Percentiles rank a stretch among this genome's conserved stretches.
These are phyloP conservation scores for Neopestalotiopsis rosae DNA, from an alignment of 2,329 filamentous ascomycete genomes.

Conservation along the genomic window DNA sequence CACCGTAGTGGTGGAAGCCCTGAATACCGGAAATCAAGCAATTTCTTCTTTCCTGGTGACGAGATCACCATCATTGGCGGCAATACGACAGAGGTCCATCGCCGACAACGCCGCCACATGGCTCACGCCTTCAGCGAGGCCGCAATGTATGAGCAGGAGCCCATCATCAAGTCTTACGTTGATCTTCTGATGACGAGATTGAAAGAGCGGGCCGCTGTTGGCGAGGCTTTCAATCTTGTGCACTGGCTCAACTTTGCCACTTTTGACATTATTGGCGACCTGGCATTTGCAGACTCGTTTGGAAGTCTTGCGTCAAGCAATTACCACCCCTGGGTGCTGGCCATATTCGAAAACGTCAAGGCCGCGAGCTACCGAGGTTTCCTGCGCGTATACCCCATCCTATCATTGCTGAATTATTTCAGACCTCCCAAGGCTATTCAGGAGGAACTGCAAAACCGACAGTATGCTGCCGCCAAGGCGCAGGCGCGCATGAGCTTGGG, in stretches of 20 bases:
- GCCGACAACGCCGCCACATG: conserved; percentile 20
- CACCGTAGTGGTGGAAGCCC: conserved; percentile 32
- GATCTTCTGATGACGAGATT: conserved; percentile 11
- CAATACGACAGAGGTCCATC: conserved; percentile 21
- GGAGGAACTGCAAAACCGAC: not conserved
- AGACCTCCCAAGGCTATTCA: not conserved
- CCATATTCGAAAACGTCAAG: conserved; percentile 28
- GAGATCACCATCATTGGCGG: conserved; percentile 22
- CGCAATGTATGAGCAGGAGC: conserved; percentile 24
- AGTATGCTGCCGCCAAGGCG: not conserved
- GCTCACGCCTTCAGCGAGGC: conserved; percentile 23
- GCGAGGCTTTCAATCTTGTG: conserved; percentile 19
- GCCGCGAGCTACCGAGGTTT: not conserved
- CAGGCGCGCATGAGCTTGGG: conserved; percentile 6
- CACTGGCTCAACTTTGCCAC: conserved; percentile 23
- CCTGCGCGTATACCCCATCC: not conserved
- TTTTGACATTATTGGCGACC: conserved; percentile 23
- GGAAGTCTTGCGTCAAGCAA: conserved; percentile 26
- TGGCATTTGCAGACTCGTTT: conserved; percentile 24
- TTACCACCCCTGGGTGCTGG: conserved; percentile 38
- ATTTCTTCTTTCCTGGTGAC: conserved; percentile 20
- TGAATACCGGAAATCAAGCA: conserved; percentile 24
- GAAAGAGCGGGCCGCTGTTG: not conserved
- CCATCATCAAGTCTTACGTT: conserved; percentile 23
- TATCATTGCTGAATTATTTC: not conserved